These are phyloP conservation scores for Trypanosoma rangeli DNA, from an alignment of 208 protist genomes.

Conservation along the genomic window DNA sequence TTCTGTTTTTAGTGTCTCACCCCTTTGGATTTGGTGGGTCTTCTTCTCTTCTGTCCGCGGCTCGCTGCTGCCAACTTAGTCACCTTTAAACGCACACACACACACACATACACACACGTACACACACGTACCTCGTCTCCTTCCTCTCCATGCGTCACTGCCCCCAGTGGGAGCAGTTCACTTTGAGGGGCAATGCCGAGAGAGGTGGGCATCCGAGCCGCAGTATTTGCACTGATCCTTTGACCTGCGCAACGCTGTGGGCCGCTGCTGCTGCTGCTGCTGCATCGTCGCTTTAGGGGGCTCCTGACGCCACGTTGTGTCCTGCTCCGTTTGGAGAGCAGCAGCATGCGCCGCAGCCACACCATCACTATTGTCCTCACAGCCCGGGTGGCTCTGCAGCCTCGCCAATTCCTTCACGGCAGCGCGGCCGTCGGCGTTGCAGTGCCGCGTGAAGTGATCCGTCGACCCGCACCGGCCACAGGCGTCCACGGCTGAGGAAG, in stretches of 20 bases:
- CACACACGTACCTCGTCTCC: background rate
- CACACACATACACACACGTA: background rate
- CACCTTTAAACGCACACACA: too few species aligned
- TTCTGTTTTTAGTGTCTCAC: background rate
- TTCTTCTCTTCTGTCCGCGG: background rate
- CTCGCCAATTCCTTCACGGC: background rate
- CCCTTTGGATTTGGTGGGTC: background rate
- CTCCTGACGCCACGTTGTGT: background rate
- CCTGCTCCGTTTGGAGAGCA: background rate
- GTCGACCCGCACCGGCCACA: slow-evolving; percentile 15
- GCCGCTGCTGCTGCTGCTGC: slow-evolving; percentile 6
- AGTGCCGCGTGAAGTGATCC: slow-evolving; percentile 30
- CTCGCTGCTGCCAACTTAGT: background rate
- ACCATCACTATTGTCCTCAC: slow-evolving; percentile 3
- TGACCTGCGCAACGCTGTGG: slow-evolving; percentile 36
- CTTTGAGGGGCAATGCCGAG: slow-evolving; percentile 72
- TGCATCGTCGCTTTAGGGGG: background rate
- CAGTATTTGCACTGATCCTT: slow-evolving; percentile 83
- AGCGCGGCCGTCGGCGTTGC: slow-evolving; percentile 11
- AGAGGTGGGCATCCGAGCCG: slow-evolving; percentile 68
- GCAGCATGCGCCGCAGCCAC: background rate
- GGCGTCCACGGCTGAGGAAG: background rate
- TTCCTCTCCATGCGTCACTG: too few species aligned
- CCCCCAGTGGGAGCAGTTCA: too few species aligned
- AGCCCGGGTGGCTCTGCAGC: background rate